phyloP scores from a whole-genome alignment of 148 eudicot genomes.

The Amaranthus hypochondriacus region DNA sequence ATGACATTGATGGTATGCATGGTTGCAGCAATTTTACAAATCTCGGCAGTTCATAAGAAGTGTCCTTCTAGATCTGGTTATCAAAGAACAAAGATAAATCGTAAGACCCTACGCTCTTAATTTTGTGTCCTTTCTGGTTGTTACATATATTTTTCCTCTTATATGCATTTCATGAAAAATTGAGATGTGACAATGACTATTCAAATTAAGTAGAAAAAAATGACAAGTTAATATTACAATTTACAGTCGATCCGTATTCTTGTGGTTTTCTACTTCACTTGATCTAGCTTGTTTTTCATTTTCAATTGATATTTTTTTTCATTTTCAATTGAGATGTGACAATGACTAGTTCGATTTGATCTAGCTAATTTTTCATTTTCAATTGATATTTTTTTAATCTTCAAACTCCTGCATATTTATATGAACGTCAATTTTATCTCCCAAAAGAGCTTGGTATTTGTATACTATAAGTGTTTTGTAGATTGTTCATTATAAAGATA shows the following conservation, averaged over 20 bases:
- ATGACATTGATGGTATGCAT: slow-evolving; percentile 27
- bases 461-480: no score
- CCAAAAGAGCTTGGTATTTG: no score
- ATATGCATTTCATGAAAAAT: not conserved
- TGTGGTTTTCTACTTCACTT: not conserved
- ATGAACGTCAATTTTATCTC: no score
- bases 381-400: no score
- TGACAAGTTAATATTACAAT: not conserved
- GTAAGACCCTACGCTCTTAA: slow-evolving; percentile 45
- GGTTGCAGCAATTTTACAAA: slow-evolving; percentile 92
- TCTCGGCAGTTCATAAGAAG: slow-evolving; percentile 81
- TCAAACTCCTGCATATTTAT: no score
- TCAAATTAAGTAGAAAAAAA: not conserved
- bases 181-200: not conserved
- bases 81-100: slow-evolving; percentile 70
- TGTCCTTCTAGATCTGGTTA: slow-evolving; percentile 79
- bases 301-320: no score
- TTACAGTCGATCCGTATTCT: not conserved
- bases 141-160: no score
- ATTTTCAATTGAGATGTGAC: no score
- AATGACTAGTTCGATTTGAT: no score
- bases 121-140: not conserved
- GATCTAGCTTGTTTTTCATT: no score
- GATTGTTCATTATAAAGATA: no score
- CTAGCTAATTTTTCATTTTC: no score